Evolutionary conservation across 257 asterid genomes (phyloP).

Genomic region (Eustoma russellianum): DNA sequence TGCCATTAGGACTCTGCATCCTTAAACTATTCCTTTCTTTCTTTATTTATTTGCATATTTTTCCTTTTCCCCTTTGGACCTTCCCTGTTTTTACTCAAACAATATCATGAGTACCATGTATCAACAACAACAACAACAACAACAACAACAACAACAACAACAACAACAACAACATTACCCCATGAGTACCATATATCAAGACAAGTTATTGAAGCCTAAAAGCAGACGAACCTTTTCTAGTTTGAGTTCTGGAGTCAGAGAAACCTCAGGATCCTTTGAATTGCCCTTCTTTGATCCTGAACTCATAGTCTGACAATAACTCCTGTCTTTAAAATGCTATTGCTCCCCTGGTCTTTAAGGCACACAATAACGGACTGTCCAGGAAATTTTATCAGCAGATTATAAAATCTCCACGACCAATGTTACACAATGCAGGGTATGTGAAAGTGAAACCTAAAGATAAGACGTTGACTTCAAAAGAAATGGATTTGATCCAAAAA

Average conservation of each 20-base stretch:
- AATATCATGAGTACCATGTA: no score
- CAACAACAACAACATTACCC: no score
- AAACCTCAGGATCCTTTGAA: constrained; percentile 33
- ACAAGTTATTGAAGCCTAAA: background rate
- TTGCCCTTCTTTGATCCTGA: constrained; percentile 17
- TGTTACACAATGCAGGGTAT: background rate
- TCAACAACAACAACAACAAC: no score
- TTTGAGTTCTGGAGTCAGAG: constrained; percentile 32
- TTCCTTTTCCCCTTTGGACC: background rate
- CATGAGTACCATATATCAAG: background rate
- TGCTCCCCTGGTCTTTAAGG: background rate
- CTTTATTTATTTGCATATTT: background rate
- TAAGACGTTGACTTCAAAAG: background rate
- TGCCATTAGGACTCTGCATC: background rate
- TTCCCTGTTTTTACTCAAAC: background rate
- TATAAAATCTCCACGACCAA: no score
- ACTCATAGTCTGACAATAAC: constrained; percentile 31
- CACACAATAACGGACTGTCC: constrained; percentile 1
- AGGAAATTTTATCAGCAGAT: background rate
- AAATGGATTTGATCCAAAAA: no score
- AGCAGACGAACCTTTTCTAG: constrained; percentile 46
- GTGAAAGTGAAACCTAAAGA: background rate
- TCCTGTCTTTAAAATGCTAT: constrained; percentile 6
- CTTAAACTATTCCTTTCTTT: background rate
- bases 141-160: no score